These are phyloP conservation scores for Paramecium pentaurelia DNA, from an alignment of 73 alveolate genomes.

Conservation along the genomic window DNA sequence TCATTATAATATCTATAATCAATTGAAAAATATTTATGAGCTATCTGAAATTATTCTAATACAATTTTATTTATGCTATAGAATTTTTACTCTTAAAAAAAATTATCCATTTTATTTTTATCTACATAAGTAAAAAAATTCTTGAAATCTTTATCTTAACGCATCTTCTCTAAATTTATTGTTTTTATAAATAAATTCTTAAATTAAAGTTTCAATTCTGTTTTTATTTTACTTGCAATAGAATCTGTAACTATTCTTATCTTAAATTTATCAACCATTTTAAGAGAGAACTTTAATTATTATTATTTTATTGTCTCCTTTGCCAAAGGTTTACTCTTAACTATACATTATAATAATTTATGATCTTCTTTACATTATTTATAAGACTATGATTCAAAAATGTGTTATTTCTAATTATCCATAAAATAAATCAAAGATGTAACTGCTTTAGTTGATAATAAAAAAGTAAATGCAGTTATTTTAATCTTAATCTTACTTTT, in stretches of 20 bases:
- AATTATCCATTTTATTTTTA: background rate
- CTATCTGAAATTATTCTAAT: background rate
- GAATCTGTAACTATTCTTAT: slow-evolving; percentile 7
- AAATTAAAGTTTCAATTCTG: background rate
- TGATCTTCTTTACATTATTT: background rate
- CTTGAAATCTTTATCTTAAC: background rate
- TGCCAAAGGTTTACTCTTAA: background rate
- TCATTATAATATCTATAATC: background rate
- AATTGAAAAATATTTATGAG: background rate
- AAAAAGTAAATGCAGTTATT: background rate
- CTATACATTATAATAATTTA: background rate
- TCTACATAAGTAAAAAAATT: background rate
- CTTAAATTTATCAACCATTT: background rate
- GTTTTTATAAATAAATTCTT: background rate
- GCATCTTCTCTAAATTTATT: background rate
- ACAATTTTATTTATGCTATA: background rate
- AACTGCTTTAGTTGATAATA: background rate
- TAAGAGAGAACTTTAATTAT: background rate
- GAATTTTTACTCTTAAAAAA: background rate
- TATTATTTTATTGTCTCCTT: background rate
- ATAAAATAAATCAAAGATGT: background rate
- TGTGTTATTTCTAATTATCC: background rate
- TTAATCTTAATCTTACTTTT: background rate
- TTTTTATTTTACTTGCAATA: background rate
- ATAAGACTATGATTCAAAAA: background rate